These are phyloP conservation scores for Beauveria caledonica DNA, from an alignment of 2,329 filamentous ascomycete species.

Conservation along the genomic window DNA sequence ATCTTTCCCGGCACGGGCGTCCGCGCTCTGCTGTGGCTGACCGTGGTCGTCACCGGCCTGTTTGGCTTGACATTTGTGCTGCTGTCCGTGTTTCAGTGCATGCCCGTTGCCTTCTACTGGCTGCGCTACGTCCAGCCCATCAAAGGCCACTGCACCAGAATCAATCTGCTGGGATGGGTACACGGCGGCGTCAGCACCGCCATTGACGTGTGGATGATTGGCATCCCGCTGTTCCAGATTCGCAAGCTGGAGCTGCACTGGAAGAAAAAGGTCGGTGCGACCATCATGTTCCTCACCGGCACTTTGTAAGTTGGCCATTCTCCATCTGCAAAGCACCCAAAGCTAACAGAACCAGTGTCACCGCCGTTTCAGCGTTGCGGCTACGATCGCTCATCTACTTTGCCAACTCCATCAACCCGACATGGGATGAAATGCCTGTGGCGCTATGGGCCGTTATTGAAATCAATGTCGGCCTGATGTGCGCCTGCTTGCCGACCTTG, in stretches of 20 bases:
- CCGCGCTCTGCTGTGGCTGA: slow-evolving; percentile 32
- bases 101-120: slow-evolving; percentile 46
- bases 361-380: slow-evolving; percentile 17
- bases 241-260: slow-evolving; percentile 33
- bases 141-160: slow-evolving; percentile 38
- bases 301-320: slow-evolving; percentile 27
- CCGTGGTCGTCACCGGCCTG: slow-evolving; percentile 29
- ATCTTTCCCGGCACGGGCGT: slow-evolving; percentile 39
- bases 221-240: slow-evolving; percentile 40
- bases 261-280: slow-evolving; percentile 40
- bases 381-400: slow-evolving; percentile 16
- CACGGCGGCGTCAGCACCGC: slow-evolving; percentile 44
- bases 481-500: slow-evolving; percentile 18
- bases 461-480: slow-evolving; percentile 18
- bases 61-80: slow-evolving; percentile 37
- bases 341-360: slow-evolving; percentile 14
- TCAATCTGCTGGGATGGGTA: slow-evolving; percentile 41
- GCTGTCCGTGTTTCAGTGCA: slow-evolving; percentile 41
- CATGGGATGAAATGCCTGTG: slow-evolving; percentile 15
- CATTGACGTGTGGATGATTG: slow-evolving; percentile 44
- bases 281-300: slow-evolving; percentile 43
- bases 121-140: slow-evolving; percentile 37
- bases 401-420: slow-evolving; percentile 16
- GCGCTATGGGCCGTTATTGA: slow-evolving; percentile 19
- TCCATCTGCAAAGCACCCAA: background rate